These are phyloP conservation scores for Pisolithus orientalis DNA, from an alignment of 768 basidiomycete species.

Conservation along the genomic window DNA sequence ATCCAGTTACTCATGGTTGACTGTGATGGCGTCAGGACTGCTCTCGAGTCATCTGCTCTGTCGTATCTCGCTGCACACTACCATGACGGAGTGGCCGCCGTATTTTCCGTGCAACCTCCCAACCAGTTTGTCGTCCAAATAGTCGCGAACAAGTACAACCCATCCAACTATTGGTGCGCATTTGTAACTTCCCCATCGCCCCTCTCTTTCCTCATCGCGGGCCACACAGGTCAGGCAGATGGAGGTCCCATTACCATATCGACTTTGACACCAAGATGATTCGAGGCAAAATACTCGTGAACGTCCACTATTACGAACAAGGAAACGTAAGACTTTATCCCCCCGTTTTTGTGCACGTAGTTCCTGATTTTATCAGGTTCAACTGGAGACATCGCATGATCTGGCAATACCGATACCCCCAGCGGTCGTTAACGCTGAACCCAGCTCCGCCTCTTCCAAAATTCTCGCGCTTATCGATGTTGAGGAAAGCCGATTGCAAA, in stretches of 20 bases:
- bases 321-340: conserved; percentile 62
- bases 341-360: neutral
- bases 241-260: conserved; percentile 83
- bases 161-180: conserved; percentile 82
- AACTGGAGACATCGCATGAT: conserved; percentile 73
- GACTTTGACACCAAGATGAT: conserved; percentile 60
- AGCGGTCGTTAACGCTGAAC: conserved; percentile 46
- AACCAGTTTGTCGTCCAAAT: conserved; percentile 65
- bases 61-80: conserved; percentile 75
- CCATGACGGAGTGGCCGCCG: conserved; percentile 66
- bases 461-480: conserved; percentile 75
- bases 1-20: neutral
- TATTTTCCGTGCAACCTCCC: conserved; percentile 43
- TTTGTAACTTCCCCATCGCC: neutral
- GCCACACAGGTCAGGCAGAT: conserved; percentile 77
- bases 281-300: conserved; percentile 67
- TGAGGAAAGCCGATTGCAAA: conserved; percentile 77
- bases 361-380: conserved; percentile 52
- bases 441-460: conserved; percentile 53
- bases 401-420: conserved; percentile 59
- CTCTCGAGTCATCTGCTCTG: conserved; percentile 60
- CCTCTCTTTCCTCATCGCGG: neutral
- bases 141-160: conserved; percentile 96
- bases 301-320: conserved; percentile 97
- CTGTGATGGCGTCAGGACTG: conserved; percentile 36